These are phyloP conservation scores for Nakaseomyces kungkrabaensis DNA, from an alignment of 1,139 yeast species.

Conservation along the genomic window DNA sequence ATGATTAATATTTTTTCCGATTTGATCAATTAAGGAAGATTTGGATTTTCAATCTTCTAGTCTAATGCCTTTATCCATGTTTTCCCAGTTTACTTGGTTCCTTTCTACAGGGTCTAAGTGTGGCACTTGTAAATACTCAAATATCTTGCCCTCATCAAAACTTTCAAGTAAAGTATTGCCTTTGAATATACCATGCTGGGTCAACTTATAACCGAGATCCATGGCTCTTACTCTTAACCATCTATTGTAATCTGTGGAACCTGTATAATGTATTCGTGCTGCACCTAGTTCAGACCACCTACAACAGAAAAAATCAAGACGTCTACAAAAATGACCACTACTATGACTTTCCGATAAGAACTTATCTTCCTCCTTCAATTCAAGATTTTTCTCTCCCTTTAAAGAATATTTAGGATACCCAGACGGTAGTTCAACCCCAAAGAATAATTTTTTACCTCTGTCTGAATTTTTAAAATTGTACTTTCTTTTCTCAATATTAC, in stretches of 20 bases:
- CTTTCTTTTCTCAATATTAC: conserved; percentile 3
- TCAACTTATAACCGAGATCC: conserved; percentile 37
- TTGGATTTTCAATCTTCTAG: too few species aligned
- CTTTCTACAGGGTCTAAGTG: conserved; percentile 41
- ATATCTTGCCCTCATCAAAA: conserved; percentile 39
- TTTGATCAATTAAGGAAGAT: background rate
- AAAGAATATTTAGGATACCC: conserved; percentile 8
- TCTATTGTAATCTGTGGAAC: conserved; percentile 48
- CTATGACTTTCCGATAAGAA: conserved; percentile 18
- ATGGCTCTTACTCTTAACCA: conserved; percentile 39
- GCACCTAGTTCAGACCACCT: conserved; percentile 46
- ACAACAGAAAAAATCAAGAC: conserved; percentile 47
- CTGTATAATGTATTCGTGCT: conserved; percentile 47
- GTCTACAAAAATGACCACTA: conserved; percentile 34
- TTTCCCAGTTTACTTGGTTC: background rate
- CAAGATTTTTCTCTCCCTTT: conserved; percentile 10
- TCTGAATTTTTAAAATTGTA: conserved; percentile 8
- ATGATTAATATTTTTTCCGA: background rate
- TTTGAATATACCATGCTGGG: conserved; percentile 40
- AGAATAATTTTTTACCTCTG: conserved; percentile 27
- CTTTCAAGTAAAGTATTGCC: conserved; percentile 35
- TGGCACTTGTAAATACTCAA: conserved; percentile 37
- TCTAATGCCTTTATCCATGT: background rate
- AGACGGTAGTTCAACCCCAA: conserved; percentile 25
- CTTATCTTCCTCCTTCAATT: conserved; percentile 12